These are phyloP conservation scores for Aspergillus baeticus DNA, from an alignment of 495 filamentous ascomycete genomes.

Conservation along the genomic window DNA sequence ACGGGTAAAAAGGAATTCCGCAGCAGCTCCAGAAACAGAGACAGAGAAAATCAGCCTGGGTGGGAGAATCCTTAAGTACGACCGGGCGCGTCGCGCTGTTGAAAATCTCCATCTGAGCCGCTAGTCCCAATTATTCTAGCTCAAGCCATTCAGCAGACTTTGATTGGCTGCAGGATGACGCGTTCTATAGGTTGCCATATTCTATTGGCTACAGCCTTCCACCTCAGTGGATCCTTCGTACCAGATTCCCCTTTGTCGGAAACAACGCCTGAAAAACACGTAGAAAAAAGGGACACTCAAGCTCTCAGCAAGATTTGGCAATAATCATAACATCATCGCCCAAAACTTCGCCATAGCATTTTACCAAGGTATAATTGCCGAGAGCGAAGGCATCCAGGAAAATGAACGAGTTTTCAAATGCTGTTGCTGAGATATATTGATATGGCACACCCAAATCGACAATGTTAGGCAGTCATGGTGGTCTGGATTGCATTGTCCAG, in stretches of 20 bases:
- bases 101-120: slow-evolving; percentile 39
- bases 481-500: not conserved
- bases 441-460: slow-evolving; percentile 23
- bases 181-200: slow-evolving; percentile 21
- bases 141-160: slow-evolving; percentile 28
- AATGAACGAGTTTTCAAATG: slow-evolving; percentile 13
- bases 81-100: slow-evolving; percentile 40
- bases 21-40: slow-evolving; percentile 38
- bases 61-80: slow-evolving; percentile 54
- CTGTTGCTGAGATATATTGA: slow-evolving; percentile 14
- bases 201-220: slow-evolving; percentile 18
- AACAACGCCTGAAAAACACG: slow-evolving; percentile 22
- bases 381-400: not conserved
- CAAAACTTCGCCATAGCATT: not conserved
- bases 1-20: slow-evolving; percentile 28
- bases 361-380: not conserved
- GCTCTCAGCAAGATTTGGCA: not conserved
- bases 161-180: slow-evolving; percentile 37
- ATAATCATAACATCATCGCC: slow-evolving; percentile 3
- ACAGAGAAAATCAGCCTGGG: slow-evolving; percentile 47
- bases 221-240: slow-evolving; percentile 20
- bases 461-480: slow-evolving; percentile 21
- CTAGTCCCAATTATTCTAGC: slow-evolving; percentile 36
- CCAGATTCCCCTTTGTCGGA: slow-evolving; percentile 27
- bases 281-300: slow-evolving; percentile 9